Evolutionary conservation across 805 yeast genomes (phyloP).

Genomic region (Kodamaea neixiangensis): DNA sequence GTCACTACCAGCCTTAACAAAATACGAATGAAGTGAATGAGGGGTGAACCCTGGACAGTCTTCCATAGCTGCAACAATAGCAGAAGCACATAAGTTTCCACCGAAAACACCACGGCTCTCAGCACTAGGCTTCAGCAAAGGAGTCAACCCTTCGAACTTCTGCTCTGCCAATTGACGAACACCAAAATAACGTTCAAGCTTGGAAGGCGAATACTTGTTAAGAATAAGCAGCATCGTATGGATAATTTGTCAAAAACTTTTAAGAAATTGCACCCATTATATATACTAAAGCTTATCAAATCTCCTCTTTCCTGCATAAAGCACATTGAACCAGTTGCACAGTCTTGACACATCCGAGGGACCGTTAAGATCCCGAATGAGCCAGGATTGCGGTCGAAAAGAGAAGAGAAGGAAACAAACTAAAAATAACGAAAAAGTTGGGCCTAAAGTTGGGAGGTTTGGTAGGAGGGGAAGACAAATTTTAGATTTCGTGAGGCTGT

Average conservation of each 20-base stretch:
- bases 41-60: slow-evolving; percentile 34
- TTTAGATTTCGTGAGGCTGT: neutral
- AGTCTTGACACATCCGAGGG: slow-evolving; percentile 5
- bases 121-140: slow-evolving; percentile 23
- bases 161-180: slow-evolving; percentile 13
- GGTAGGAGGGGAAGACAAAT: neutral
- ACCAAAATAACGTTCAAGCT: slow-evolving; percentile 16
- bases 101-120: slow-evolving; percentile 41
- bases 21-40: slow-evolving; percentile 42
- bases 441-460: neutral
- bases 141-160: slow-evolving; percentile 18
- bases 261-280: neutral
- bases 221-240: slow-evolving; percentile 5
- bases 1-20: slow-evolving; percentile 41
- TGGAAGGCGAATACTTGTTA: slow-evolving; percentile 8
- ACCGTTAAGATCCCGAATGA: slow-evolving; percentile 3
- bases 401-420: neutral
- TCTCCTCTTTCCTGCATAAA: neutral
- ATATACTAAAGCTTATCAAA: neutral
- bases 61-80: slow-evolving; percentile 38
- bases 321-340: neutral
- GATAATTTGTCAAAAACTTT: neutral
- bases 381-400: neutral
- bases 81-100: slow-evolving; percentile 39
- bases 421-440: slow-evolving; percentile 6